Base-by-base conservation (phyloP, 192 early-diverging fungal species). In the Coemansia sp. region DNA sequence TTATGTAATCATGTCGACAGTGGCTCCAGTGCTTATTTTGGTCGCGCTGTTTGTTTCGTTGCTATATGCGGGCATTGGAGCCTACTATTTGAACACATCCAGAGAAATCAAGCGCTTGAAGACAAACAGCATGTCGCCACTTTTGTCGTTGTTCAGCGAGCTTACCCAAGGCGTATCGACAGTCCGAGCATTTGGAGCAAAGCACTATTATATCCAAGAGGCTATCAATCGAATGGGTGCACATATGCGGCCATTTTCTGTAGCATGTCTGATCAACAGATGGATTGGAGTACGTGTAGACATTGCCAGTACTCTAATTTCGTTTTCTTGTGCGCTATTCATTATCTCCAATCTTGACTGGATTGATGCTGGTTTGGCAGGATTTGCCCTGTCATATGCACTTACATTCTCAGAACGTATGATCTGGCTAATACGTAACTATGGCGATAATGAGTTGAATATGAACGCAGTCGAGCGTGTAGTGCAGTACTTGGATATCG, bases 41-140 rank as follows among this genome's bases (percentile, higher is more conserved):
- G 83, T 90, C 6, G 87, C 87, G 2, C 61, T 77, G n/a, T 67
- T 87, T 63, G 83, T 91, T 21, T 64, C 84, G 1, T 49, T 62
- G 18, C 21, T 89, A n/a, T 95, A 89, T 65, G 68, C 84, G 18
- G 61, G 66, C 29, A 85, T 94, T 67, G 88, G 86, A 13, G 37
- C 61, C 3, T 86, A 86, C 62, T 98, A 94, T 63, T 70, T 95
- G 53, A 76, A 68, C 4, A 80, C 89, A 7, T 91, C 91, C 3
- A 81, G 95, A 26, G 94, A 96, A 70, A 69, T 96, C 52, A 95
- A 96, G 86, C 87, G 95, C 20, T 70, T 94, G 15, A 91, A 94
- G 75, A 87, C 91, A 6, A 85, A 86, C 56, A 85, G 88, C 26
- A 84, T 87, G 59, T 87, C 85, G 40, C 91, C 94, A 2, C 86